Percentiles rank a stretch among this genome's conserved stretches.
phyloP scores from a whole-genome alignment of 2,329 filamentous ascomycete genomes.

The Fusarium udum region DNA sequence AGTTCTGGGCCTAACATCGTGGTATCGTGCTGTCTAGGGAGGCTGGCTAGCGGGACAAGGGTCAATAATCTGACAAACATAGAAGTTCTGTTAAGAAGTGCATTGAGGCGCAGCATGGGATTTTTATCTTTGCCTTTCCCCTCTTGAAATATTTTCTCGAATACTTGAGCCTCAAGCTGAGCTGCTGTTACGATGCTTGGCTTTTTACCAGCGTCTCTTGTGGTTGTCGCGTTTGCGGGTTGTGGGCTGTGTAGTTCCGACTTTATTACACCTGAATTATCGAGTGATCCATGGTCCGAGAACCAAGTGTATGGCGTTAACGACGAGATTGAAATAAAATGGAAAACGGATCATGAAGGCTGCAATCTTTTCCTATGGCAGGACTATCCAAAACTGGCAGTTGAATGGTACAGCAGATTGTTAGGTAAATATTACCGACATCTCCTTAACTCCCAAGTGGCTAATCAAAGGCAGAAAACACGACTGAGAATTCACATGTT shows the following conservation, averaged over 20 bases:
- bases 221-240: background rate
- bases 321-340: background rate
- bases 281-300: rapidly evolving
- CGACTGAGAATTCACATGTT: background rate
- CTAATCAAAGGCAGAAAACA: background rate
- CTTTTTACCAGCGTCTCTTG: rapidly evolving
- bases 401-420: background rate
- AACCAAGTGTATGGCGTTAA: background rate
- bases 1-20: background rate
- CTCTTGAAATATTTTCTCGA: background rate
- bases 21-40: background rate
- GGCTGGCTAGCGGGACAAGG: constrained; percentile 11
- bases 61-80: background rate
- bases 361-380: constrained; percentile 15
- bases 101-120: background rate
- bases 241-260: background rate
- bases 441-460: rapidly evolving
- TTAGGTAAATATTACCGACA: background rate
- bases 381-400: background rate
- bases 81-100: background rate
- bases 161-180: rapidly evolving
- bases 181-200: rapidly evolving
- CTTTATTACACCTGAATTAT: background rate
- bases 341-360: background rate
- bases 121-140: background rate